Percentiles rank a stretch among this genome's conserved stretches.
Evolutionary conservation across 2,329 filamentous ascomycete genomes (phyloP).

Genomic region (Rutstroemia sp.): DNA sequence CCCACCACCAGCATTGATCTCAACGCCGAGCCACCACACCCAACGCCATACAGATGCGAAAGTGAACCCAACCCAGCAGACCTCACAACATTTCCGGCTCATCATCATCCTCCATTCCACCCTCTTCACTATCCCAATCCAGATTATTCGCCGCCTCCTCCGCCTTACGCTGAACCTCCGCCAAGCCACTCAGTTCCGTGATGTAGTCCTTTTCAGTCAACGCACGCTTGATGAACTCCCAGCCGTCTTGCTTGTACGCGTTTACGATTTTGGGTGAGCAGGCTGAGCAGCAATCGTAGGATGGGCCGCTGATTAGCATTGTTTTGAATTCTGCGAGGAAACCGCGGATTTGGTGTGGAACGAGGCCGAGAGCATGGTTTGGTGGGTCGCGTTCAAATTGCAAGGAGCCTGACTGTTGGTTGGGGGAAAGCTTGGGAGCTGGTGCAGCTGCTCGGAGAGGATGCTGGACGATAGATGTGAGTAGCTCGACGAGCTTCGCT

Average conservation of each 20-base stretch:
- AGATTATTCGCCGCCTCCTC: constrained; percentile 43
- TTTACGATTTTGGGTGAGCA: constrained; percentile 65
- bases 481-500: constrained; percentile 79
- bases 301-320: constrained; percentile 62
- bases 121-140: constrained; percentile 53
- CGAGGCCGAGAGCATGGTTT: constrained; percentile 56
- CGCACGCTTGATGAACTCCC: constrained; percentile 70
- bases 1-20: background rate
- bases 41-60: constrained; percentile 2
- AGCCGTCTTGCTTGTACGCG: constrained; percentile 60
- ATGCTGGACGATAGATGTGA: constrained; percentile 83
- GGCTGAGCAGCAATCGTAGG: constrained; percentile 75
- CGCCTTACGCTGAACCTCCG: constrained; percentile 59
- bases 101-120: constrained; percentile 51
- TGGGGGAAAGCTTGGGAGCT: constrained; percentile 37
- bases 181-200: constrained; percentile 65
- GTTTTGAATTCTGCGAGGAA: constrained; percentile 70
- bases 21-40: constrained; percentile 1
- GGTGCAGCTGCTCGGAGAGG: constrained; percentile 59
- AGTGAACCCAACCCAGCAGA: background rate
- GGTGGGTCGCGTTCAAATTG: constrained; percentile 47
- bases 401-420: constrained; percentile 30
- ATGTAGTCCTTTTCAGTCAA: constrained; percentile 72
- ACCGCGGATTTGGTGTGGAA: constrained; percentile 76
- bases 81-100: constrained; percentile 27